phyloP scores from a whole-genome alignment of 2,329 filamentous ascomycete species.

The Aspergillus flavus region DNA sequence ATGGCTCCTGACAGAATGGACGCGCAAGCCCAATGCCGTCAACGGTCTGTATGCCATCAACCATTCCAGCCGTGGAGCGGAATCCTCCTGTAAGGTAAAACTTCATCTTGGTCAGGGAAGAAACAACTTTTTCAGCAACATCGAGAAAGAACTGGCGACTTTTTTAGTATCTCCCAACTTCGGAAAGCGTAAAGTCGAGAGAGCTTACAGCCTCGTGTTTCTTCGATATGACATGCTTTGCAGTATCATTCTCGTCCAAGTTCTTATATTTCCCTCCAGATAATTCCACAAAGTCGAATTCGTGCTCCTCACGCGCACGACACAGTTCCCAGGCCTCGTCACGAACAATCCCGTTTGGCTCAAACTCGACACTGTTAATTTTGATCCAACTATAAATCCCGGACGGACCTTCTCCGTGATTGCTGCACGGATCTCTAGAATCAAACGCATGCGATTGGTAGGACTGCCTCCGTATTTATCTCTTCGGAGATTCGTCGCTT shows the following conservation, averaged over 20 bases:
- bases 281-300: conserved; percentile 57
- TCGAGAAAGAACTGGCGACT: conserved; percentile 57
- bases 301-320: conserved; percentile 30
- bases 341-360: conserved; percentile 46
- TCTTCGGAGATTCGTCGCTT: conserved; percentile 58
- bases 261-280: conserved; percentile 58
- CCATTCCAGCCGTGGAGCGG: conserved; percentile 59
- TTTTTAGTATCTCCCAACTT: too few species aligned
- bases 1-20: conserved; percentile 55
- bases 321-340: conserved; percentile 53
- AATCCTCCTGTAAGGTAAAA: conserved; percentile 63
- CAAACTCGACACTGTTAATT: conserved; percentile 62
- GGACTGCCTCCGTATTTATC: conserved; percentile 68
- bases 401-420: conserved; percentile 23
- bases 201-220: too few species aligned
- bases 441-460: conserved; percentile 63
- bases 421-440: conserved; percentile 55
- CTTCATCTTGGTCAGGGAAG: conserved; percentile 55
- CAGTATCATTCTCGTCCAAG: conserved; percentile 53
- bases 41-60: conserved; percentile 57
- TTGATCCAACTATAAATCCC: conserved; percentile 57
- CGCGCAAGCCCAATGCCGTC: conserved; percentile 64
- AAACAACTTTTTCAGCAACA: conserved; percentile 58
- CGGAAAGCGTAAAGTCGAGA: too few species aligned
- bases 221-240: too few species aligned